These are phyloP conservation scores for Hyphodiscus hymeniophilus DNA, from an alignment of 495 filamentous ascomycete genomes.

Conservation along the genomic window DNA sequence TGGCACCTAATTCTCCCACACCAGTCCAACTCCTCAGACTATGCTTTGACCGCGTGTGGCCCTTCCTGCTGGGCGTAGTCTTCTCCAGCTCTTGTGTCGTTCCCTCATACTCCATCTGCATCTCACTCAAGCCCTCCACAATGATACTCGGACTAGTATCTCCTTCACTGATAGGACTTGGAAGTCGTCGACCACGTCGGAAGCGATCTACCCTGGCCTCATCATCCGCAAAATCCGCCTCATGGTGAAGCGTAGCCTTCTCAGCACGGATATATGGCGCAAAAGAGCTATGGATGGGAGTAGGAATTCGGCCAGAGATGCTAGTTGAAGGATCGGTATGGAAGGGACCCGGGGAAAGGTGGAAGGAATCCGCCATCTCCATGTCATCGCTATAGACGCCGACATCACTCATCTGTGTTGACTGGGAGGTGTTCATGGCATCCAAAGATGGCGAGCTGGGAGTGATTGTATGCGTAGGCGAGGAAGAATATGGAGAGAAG, in stretches of 20 bases:
- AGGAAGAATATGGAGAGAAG: conserved; percentile 19
- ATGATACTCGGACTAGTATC: conserved; percentile 22
- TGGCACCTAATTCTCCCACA: not conserved
- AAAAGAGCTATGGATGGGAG: conserved; percentile 24
- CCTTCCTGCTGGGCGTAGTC: conserved; percentile 22
- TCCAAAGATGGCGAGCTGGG: conserved; percentile 15
- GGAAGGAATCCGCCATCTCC: conserved; percentile 20
- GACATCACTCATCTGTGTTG: conserved; percentile 12
- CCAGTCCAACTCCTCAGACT: conserved; percentile 22
- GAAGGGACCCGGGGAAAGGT: conserved; percentile 18
- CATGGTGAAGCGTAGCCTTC: conserved; percentile 5
- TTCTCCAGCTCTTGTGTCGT: conserved; percentile 3
- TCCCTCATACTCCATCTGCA: conserved; percentile 24
- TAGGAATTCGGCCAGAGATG: conserved; percentile 22
- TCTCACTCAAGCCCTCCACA: conserved; percentile 20
- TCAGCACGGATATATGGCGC: conserved; percentile 17
- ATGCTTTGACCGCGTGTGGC: conserved; percentile 23
- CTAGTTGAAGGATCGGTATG: conserved; percentile 18
- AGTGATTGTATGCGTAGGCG: conserved; percentile 10
- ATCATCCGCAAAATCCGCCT: conserved; percentile 18
- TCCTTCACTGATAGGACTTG: conserved; percentile 24
- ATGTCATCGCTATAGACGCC: conserved; percentile 17
- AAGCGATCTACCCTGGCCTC: conserved; percentile 17
- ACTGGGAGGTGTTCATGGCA: conserved; percentile 9
- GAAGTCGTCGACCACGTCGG: conserved; percentile 17